A percentile compares a stretch with the other conserved stretches of the same genome.
Conservation (phyloP, 192 early-diverging fungal genomes). For the Backusella tuberculispora region DNA sequence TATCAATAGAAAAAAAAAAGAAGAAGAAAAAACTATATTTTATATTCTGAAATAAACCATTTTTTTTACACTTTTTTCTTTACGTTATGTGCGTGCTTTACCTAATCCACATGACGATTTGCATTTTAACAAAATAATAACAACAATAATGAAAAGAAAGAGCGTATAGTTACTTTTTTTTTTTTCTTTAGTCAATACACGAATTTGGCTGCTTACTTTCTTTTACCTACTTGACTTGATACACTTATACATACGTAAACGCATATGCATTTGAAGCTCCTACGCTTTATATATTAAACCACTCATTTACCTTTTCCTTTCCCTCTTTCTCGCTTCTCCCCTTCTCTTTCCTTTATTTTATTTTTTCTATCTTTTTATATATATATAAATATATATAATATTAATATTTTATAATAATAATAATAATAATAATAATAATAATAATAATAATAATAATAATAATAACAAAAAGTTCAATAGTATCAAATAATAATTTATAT, state of each 20-base stretch:
- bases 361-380: not conserved
- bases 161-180: not conserved
- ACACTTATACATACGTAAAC: not conserved
- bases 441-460: not conserved
- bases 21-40: not conserved
- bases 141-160: constrained; percentile 8
- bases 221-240: not conserved
- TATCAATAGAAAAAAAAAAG: constrained; percentile 1
- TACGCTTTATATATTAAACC: constrained; percentile 10
- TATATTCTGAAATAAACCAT: constrained; percentile 1
- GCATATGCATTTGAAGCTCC: not conserved
- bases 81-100: constrained; percentile 9
- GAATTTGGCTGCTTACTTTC: not conserved
- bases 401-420: not conserved
- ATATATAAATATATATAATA: constrained; percentile 2
- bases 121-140: constrained; percentile 11
- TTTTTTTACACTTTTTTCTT: not conserved
- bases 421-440: too few species aligned
- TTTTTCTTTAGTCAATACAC: constrained; percentile 10
- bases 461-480: too few species aligned
- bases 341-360: constrained; percentile 10
- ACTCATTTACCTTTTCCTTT: not conserved
- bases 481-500: not conserved
- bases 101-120: constrained; percentile 4
- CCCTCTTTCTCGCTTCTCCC: constrained; percentile 13